These are phyloP conservation scores for Pisolithus marmoratus DNA, from an alignment of 768 basidiomycete genomes.

Conservation along the genomic window DNA sequence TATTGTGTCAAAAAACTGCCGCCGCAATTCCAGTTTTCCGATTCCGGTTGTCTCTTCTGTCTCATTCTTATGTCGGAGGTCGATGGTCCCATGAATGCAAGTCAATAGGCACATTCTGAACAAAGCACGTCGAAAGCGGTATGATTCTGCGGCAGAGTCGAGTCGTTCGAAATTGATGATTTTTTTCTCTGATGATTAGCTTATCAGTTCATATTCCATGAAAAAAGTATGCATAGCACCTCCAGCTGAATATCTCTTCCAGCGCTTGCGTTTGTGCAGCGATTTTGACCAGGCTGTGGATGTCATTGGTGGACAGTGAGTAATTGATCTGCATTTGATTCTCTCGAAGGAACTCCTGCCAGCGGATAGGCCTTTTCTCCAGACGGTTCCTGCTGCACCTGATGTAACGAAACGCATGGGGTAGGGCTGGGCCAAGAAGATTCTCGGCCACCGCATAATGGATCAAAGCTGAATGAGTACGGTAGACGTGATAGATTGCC, in stretches of 20 bases:
- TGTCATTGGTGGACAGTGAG: conserved; percentile 15
- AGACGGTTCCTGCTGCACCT: conserved; percentile 10
- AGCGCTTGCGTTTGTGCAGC: conserved; percentile 18
- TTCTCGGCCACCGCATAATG: conserved; percentile 16
- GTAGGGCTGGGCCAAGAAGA: conserved; percentile 17
- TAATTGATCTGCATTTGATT: conserved; percentile 15
- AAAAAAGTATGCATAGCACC: conserved; percentile 21
- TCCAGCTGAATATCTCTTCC: conserved; percentile 34
- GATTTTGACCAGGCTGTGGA: conserved; percentile 12
- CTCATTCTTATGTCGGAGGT: neutral
- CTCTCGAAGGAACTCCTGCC: conserved; percentile 3
- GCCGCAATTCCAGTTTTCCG: conserved; percentile 3
- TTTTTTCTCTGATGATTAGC: conserved; percentile 25
- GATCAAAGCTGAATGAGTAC: conserved; percentile 16
- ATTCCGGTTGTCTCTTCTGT: conserved; percentile 2
- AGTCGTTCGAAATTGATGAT: conserved; percentile 23
- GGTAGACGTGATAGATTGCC: conserved; percentile 13
- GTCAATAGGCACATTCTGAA: conserved; percentile 19
- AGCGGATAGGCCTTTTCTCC: neutral
- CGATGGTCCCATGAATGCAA: neutral
- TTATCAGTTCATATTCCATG: neutral
- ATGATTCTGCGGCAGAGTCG: conserved; percentile 26
- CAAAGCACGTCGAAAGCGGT: conserved; percentile 21
- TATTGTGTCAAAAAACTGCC: conserved; percentile 3
- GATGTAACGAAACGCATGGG: conserved; percentile 22